Conservation (phyloP, 768 basidiomycete species). For the Amanita jacksonii region DNA sequence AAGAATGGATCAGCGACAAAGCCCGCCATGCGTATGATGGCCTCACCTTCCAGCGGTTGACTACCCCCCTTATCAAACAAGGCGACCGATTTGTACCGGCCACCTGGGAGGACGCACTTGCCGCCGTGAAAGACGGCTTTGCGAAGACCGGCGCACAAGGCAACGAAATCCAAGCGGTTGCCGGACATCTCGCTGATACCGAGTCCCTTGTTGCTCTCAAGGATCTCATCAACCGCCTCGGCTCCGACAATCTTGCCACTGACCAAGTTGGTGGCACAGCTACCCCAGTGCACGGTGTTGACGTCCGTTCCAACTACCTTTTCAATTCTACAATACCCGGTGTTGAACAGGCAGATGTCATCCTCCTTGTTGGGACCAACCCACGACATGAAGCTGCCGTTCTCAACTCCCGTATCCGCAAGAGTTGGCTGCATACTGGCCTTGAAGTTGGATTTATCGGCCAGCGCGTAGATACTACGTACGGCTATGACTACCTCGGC, state of each 20-base stretch:
- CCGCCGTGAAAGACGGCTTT: conserved; percentile 72
- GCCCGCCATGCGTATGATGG: conserved; percentile 96
- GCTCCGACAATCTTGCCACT: conserved; percentile 86
- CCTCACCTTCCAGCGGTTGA: conserved; percentile 89
- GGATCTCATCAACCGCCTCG: conserved; percentile 86
- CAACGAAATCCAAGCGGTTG: conserved; percentile 92
- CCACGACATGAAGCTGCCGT: conserved; percentile 96
- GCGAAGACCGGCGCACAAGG: conserved; percentile 70
- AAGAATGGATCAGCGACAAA: conserved; percentile 99
- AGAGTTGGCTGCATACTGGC: conserved; percentile 83
- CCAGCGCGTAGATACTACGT: conserved; percentile 83
- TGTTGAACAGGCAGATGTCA: conserved; percentile 83
- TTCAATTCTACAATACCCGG: conserved; percentile 92
- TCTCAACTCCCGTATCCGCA: conserved; percentile 92
- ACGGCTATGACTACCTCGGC: conserved; percentile 90
- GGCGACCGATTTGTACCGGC: conserved; percentile 90
- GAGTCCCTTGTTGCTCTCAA: conserved; percentile 91
- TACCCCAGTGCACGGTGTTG: conserved; percentile 73
- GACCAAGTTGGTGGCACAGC: conserved; percentile 63
- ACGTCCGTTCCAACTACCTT: conserved; percentile 91
- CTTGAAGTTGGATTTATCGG: conserved; percentile 88
- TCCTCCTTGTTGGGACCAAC: conserved; percentile 93
- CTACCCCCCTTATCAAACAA: conserved; percentile 80
- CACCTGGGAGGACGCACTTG: conserved; percentile 85
- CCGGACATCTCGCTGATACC: conserved; percentile 88